Evolutionary conservation across 1,284 basidiomycete genomes (phyloP).

Genomic region (Flammula alnicola): DNA sequence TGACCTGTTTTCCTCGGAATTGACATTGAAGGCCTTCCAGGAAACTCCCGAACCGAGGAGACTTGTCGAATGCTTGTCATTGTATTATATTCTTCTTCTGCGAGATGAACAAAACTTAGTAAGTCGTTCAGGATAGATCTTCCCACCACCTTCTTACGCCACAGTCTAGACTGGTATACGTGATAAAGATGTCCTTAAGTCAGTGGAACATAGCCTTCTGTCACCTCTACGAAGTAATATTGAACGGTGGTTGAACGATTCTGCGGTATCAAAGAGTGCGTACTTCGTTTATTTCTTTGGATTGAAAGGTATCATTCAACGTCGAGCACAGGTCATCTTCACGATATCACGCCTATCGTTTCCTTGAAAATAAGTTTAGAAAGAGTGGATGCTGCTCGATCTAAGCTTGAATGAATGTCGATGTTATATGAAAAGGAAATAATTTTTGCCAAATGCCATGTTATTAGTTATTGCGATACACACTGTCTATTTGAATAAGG

Average conservation of each 20-base stretch:
- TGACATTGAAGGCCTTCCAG: slow-evolving; percentile 42
- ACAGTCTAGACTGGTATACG: slow-evolving; percentile 54
- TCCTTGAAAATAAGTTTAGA: slow-evolving; percentile 50
- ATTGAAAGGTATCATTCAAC: background rate
- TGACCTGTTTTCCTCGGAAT: slow-evolving; percentile 39
- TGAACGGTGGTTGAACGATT: slow-evolving; percentile 31
- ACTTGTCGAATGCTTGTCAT: slow-evolving; percentile 54
- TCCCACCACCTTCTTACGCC: slow-evolving; percentile 12
- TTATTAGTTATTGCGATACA: too few species aligned
- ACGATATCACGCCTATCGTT: slow-evolving; percentile 40
- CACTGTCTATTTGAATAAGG: too few species aligned
- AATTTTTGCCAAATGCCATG: too few species aligned
- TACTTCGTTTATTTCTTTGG: background rate
- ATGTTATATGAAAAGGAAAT: too few species aligned
- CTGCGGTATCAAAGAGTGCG: slow-evolving; percentile 23
- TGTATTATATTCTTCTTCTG: slow-evolving; percentile 56
- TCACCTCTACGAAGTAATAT: slow-evolving; percentile 34
- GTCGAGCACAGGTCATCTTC: slow-evolving; percentile 26
- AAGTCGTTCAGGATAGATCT: slow-evolving; percentile 16
- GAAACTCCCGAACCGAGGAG: slow-evolving; percentile 53
- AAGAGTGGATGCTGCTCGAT: slow-evolving; percentile 39
- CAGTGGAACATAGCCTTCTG: slow-evolving; percentile 39
- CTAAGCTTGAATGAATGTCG: background rate
- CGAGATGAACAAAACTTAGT: slow-evolving; percentile 54
- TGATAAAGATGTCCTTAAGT: slow-evolving; percentile 40